A percentile compares a stretch with the other conserved stretches of the same genome.
Evolutionary conservation across 2,329 filamentous ascomycete species (phyloP).

Genomic region (Trichoderma koningiopsis): DNA sequence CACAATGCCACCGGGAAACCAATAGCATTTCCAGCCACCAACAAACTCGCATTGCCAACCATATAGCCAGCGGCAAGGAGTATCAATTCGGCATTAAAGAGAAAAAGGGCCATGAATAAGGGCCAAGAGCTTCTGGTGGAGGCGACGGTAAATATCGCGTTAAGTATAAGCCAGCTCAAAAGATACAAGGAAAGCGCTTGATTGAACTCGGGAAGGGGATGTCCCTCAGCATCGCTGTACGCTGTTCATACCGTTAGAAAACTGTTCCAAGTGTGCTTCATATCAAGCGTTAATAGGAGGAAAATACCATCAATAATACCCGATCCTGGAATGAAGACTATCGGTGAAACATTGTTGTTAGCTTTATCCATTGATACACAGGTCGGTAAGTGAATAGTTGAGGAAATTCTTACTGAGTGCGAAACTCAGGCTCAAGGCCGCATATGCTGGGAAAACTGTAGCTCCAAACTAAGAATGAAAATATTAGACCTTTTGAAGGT

Average conservation of each 20-base stretch:
- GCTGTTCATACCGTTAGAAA: not conserved
- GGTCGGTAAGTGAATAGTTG: not conserved
- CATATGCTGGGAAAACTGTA: not conserved
- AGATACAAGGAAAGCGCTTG: not conserved
- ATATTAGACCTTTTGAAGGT: not conserved
- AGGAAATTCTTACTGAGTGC: not conserved
- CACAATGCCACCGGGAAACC: not conserved
- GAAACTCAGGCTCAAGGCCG: not conserved
- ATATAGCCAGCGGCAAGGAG: not conserved
- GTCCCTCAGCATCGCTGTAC: not conserved
- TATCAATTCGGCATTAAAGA: not conserved
- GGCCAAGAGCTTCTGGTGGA: not conserved
- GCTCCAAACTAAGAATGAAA: not conserved
- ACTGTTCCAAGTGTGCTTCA: not conserved
- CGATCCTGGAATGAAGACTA: not conserved
- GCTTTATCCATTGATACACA: not conserved
- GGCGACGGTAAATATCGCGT: not conserved
- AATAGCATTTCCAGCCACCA: not conserved
- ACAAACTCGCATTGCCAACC: not conserved
- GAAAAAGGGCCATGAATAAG: not conserved
- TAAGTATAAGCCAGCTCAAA: not conserved
- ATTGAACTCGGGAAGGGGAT: not conserved
- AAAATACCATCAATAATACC: not conserved
- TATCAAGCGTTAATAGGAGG: too few species aligned
- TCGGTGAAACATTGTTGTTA: not conserved